A percentile compares a stretch with the other conserved stretches of the same genome.
phyloP scores from a whole-genome alignment of 495 filamentous ascomycete species.

The Extremus antarcticus region DNA sequence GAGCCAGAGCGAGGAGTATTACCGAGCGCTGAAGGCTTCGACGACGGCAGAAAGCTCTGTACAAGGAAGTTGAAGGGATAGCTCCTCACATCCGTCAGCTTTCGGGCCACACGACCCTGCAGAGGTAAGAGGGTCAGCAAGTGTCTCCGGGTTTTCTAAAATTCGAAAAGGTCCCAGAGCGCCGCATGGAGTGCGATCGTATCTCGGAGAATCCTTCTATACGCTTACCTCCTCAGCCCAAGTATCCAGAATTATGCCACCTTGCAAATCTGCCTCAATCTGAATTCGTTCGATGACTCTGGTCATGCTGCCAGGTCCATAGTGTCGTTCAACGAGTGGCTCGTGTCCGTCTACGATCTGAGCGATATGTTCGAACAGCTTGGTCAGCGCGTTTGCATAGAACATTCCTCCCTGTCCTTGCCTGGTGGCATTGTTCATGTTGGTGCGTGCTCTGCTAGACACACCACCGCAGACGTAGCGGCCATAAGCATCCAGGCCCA shows the following conservation, averaged over 20 bases:
- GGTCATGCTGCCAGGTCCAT: slow-evolving; percentile 85
- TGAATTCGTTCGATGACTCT: slow-evolving; percentile 90
- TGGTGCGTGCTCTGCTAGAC: slow-evolving; percentile 66
- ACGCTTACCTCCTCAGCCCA: slow-evolving; percentile 84
- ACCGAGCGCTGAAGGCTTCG: slow-evolving; percentile 26
- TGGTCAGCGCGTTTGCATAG: slow-evolving; percentile 82
- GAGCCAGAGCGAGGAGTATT: slow-evolving; percentile 44
- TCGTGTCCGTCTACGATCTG: slow-evolving; percentile 90
- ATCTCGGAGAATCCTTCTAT: no score
- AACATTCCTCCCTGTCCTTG: slow-evolving; percentile 61
- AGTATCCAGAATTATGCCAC: slow-evolving; percentile 91
- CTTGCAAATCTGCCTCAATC: slow-evolving; percentile 89
- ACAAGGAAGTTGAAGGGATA: slow-evolving; percentile 96
- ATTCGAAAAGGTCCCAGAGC: no score
- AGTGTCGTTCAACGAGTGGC: slow-evolving; percentile 81
- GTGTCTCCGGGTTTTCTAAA: no score
- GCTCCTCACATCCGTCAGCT: slow-evolving; percentile 84
- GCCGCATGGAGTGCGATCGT: no score
- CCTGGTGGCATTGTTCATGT: slow-evolving; percentile 57
- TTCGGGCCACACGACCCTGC: slow-evolving; percentile 33
- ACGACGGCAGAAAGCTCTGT: slow-evolving; percentile 76
- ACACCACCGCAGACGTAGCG: slow-evolving; percentile 92
- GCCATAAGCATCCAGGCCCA: slow-evolving; percentile 88
- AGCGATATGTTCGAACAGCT: slow-evolving; percentile 93
- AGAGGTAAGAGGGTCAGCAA: no score